A percentile compares a stretch with the other conserved stretches of the same genome.
Conservation (phyloP, 2,329 filamentous ascomycete species). For the Exserohilum rostratum region DNA sequence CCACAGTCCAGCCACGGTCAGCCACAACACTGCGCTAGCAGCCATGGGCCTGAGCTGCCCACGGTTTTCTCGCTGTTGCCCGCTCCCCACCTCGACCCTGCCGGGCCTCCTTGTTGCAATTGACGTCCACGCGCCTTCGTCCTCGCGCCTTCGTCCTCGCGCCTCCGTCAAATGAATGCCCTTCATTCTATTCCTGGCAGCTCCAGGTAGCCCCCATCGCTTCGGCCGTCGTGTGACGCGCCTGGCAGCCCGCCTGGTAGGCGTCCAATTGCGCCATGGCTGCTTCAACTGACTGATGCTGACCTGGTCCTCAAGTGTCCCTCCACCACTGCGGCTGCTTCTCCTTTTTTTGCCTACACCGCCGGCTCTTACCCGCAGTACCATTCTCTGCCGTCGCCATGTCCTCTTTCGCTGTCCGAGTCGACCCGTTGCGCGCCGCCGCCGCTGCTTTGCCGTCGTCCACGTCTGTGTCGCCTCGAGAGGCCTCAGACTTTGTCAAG, state of each 20-base stretch:
- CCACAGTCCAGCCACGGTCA: too few relatives aligned
- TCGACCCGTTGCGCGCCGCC: background rate
- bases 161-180: slow-evolving; percentile 46
- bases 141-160: slow-evolving; percentile 5
- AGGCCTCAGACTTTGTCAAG: background rate
- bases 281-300: background rate
- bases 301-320: slow-evolving; percentile 3
- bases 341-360: background rate
- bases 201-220: slow-evolving; percentile 41
- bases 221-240: slow-evolving; percentile 23
- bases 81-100: background rate
- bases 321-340: background rate
- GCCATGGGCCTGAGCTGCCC: background rate
- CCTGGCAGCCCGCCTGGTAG: slow-evolving; percentile 22
- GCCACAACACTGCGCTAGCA: background rate
- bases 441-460: background rate
- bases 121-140: slow-evolving; percentile 17
- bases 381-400: background rate
- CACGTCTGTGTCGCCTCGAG: slow-evolving; percentile 8
- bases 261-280: background rate
- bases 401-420: background rate
- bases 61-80: slow-evolving; percentile 17
- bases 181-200: slow-evolving; percentile 37
- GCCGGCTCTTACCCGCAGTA: background rate
- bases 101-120: slow-evolving; percentile 13